Evolutionary conservation across 169 alveolate species (phyloP).

Genomic region (Perkinsus olseni): DNA sequence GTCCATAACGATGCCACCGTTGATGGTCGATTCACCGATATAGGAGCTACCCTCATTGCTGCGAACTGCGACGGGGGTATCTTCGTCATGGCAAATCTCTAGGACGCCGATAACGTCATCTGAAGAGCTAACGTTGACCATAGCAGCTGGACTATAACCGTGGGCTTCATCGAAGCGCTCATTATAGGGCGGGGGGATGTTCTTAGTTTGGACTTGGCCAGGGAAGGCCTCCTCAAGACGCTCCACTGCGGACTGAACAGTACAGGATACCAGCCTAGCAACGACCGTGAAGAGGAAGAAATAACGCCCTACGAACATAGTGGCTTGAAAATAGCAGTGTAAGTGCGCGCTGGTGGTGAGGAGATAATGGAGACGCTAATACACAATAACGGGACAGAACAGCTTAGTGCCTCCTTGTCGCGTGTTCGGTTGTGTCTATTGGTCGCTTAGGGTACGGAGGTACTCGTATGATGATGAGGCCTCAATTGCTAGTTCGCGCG

Average conservation of each 20-base stretch:
- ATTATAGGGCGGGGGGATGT: neutral
- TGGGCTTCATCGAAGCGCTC: neutral
- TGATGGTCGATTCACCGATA: neutral
- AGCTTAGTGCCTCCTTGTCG: too few species aligned
- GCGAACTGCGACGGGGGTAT: neutral
- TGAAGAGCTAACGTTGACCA: neutral
- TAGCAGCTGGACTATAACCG: neutral
- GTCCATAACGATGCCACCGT: neutral
- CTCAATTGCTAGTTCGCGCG: too few species aligned
- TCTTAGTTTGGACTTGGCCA: neutral
- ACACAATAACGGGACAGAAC: too few species aligned
- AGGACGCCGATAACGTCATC: neutral
- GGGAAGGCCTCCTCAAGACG: neutral
- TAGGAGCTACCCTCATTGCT: neutral
- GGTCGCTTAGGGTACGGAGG: too few species aligned
- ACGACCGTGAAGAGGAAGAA: neutral
- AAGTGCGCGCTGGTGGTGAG: too few species aligned
- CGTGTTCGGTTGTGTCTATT: too few species aligned
- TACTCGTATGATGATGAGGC: too few species aligned
- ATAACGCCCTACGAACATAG: too few species aligned
- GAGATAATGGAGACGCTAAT: too few species aligned
- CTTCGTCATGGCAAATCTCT: neutral
- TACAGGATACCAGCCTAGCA: neutral
- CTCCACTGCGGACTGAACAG: neutral
- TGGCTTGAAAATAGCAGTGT: too few species aligned